phyloP scores from a whole-genome alignment of 352 stramenopile species.

The Phytophthora syringae region DNA sequence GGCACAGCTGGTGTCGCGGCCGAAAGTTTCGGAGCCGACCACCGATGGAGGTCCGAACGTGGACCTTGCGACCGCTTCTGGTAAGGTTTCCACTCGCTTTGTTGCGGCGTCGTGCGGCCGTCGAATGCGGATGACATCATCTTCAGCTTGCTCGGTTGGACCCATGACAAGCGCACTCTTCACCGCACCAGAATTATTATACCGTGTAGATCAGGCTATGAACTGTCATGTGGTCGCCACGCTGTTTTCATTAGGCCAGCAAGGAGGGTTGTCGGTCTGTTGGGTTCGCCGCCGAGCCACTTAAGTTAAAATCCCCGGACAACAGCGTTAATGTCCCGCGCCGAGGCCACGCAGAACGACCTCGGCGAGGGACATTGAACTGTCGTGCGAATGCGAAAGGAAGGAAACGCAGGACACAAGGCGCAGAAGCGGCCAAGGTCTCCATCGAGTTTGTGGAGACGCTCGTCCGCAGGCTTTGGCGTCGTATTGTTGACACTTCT shows the following conservation, averaged over 20 bases:
- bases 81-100: conserved; percentile 14
- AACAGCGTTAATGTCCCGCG: no score
- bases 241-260: no score
- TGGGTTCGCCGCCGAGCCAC: no score
- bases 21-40: conserved; percentile 14
- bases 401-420: conserved; percentile 6
- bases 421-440: not conserved
- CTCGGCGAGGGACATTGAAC: conserved; percentile 14
- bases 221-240: no score
- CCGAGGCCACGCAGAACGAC: not conserved
- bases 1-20: conserved; percentile 1
- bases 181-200: no score
- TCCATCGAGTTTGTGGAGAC: not conserved
- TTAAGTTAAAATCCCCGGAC: no score
- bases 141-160: conserved; percentile 7
- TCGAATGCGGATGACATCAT: conserved; percentile 7
- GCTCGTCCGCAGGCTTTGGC: not conserved
- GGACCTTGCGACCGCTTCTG: not conserved
- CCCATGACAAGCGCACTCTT: no score
- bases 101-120: conserved; percentile 13
- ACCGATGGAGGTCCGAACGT: no score
- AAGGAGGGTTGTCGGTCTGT: no score
- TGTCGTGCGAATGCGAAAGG: conserved; percentile 16
- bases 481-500: conserved; percentile 16
- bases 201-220: no score